phyloP scores from a whole-genome alignment of 345 rosid genomes.

The Gynandropsis gynandra region DNA sequence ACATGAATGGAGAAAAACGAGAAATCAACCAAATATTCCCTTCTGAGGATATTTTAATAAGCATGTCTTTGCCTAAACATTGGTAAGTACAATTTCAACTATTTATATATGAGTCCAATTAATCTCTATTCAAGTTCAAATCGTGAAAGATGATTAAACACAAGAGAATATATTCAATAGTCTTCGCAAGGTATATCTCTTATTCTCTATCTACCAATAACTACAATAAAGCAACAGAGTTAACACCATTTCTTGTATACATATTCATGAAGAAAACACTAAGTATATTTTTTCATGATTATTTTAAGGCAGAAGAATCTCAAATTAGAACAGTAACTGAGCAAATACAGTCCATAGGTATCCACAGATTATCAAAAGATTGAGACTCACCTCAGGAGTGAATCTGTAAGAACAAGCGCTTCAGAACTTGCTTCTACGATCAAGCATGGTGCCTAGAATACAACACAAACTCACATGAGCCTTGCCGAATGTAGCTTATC shows the following conservation, averaged over 20 bases:
- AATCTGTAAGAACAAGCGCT: constrained; percentile 64
- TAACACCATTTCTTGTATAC: not conserved
- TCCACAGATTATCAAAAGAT: not conserved
- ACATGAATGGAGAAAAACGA: no score
- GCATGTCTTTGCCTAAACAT: not conserved
- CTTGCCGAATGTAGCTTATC: constrained; percentile 12
- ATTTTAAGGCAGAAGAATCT: no score
- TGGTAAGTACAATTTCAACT: no score
- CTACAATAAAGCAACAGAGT: not conserved
- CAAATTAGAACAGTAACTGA: constrained; percentile 1
- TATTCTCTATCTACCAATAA: not conserved
- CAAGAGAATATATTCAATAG: not conserved
- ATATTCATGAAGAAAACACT: not conserved
- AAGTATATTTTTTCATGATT: not conserved
- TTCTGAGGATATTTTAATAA: not conserved
- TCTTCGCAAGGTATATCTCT: not conserved
- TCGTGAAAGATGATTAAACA: not conserved
- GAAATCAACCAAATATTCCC: not conserved
- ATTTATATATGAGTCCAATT: not conserved
- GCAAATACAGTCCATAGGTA: constrained; percentile 7
- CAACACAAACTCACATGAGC: constrained; percentile 18
- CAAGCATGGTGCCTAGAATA: constrained; percentile 71
- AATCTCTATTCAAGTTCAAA: not conserved
- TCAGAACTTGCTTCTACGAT: constrained; percentile 81
- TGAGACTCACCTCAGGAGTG: constrained; percentile 61